Base-by-base conservation (phyloP, 129 eudicot species). In the Flaveria trinervia region DNA sequence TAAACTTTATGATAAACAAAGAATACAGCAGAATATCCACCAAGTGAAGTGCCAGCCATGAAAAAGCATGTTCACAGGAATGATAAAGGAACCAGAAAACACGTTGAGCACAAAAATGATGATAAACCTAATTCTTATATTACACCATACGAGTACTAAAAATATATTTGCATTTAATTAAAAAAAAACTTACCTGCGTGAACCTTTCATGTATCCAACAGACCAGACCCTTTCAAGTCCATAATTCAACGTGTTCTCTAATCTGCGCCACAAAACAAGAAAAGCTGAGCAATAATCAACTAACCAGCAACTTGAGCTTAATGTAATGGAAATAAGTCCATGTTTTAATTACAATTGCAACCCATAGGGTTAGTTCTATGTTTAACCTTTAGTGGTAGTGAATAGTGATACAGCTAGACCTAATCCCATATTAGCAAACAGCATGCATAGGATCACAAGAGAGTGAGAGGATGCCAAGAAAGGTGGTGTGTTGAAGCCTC, bases 221-320 rank as follows among this genome's bases (percentile, higher is more conserved):
- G 96, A 93, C 99, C 99, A 94, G 55, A 91, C 97, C 82, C 99
- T 87, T 89, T 89, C 97, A 77, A 91, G 97, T 62, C 94, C 96
- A 74, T 94, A 89, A 75, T 94, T 89, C 68, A 94, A 80, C 39
- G 99, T 94, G 82, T 91, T 94, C 84, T 94, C 97, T 51, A 94
- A 92, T 81, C 99, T 91, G 90, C 83, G 78, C 18, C 39, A n/a
- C 65, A n/a, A 55, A 72, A 54, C 25, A 50, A 43, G 44, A 73
- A 64, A 26, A 44, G 17, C 15, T 22, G 49, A 85, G 65, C 65
- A 68, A 45, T 50, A 49, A 48, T 49, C n/a, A 3, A 52, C 43
- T 64, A 56, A 23, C 69, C 69, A 64, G 23, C 69, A 64, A 61
- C 5, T 16, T 64, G 48, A 68, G 79, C 57, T 13, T 51, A 64